Percentiles rank a stretch among this genome's conserved stretches.
phyloP scores from a whole-genome alignment of 148 eudicot species.

The Diospyros kaki region DNA sequence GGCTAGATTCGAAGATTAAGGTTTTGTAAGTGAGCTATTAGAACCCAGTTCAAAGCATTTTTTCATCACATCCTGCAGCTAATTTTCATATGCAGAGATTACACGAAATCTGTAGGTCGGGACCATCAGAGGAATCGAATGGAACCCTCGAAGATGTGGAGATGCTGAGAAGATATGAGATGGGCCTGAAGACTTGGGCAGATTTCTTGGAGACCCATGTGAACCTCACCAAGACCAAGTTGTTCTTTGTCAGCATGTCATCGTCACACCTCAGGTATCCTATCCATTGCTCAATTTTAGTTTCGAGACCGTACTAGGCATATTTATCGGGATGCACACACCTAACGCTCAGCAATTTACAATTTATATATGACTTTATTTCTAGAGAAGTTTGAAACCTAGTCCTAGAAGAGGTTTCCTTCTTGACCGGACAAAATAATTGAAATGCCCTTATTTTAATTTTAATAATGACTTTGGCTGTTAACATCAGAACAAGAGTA shows the following conservation, averaged over 20 bases:
- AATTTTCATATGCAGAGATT: no score
- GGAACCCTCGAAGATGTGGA: constrained; percentile 13
- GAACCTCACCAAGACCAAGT: constrained; percentile 26
- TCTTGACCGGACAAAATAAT: no score
- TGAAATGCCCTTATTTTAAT: no score
- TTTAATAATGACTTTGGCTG: no score
- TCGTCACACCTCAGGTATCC: constrained; percentile 22
- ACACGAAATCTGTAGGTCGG: constrained; percentile 9
- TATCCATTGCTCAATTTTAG: neutral
- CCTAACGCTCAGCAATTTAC: no score
- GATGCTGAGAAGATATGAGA: constrained; percentile 15
- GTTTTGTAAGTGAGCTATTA: constrained; percentile 32
- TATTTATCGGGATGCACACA: no score
- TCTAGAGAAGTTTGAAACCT: no score
- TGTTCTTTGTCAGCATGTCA: constrained; percentile 34
- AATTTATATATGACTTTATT: no score
- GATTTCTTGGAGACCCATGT: constrained; percentile 26
- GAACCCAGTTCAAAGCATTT: neutral
- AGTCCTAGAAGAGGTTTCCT: no score
- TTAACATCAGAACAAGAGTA: no score
- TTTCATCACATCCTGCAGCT: no score
- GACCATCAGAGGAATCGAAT: constrained; percentile 11
- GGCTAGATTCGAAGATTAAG: constrained; percentile 50
- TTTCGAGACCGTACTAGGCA: no score
- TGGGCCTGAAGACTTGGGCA: constrained; percentile 33